Conservation (phyloP, 176 grass and related monocot genomes). For the Hordeum marinum region DNA sequence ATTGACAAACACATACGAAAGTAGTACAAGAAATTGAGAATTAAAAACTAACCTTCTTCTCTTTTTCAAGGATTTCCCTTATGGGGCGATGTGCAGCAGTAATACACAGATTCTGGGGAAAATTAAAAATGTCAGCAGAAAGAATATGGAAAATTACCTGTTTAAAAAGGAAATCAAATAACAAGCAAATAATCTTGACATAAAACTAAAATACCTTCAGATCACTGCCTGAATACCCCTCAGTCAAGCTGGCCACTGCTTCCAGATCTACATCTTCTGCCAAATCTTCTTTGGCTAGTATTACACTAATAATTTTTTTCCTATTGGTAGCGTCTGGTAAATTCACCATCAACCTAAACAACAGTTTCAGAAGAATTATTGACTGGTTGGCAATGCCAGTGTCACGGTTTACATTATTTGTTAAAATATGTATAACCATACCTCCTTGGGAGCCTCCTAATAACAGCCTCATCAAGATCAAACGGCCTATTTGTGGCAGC, state of each 20-base stretch:
- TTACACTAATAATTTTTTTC: slow-evolving; percentile 88
- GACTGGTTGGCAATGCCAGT: slow-evolving; percentile 4
- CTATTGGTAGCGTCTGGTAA: slow-evolving; percentile 83
- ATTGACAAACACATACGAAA: not conserved
- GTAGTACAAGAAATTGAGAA: not conserved
- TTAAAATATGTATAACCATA: slow-evolving; percentile 14
- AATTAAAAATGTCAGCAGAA: slow-evolving; percentile 19
- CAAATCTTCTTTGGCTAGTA: slow-evolving; percentile 94
- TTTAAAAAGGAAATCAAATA: not conserved
- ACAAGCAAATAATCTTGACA: slow-evolving; percentile 2
- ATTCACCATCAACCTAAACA: slow-evolving; percentile 95
- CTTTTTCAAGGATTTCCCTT: slow-evolving; percentile 90
- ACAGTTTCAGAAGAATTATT: slow-evolving; percentile 6
- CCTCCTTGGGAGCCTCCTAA: slow-evolving; percentile 96
- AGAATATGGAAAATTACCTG: not conserved
- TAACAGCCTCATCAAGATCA: slow-evolving; percentile 97
- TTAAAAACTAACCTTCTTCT: slow-evolving; percentile 77
- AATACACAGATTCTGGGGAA: slow-evolving; percentile 76
- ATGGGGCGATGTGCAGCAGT: slow-evolving; percentile 90
- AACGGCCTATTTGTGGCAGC: slow-evolving; percentile 97
- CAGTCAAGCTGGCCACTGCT: slow-evolving; percentile 65
- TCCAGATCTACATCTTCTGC: slow-evolving; percentile 70
- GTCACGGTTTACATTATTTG: not conserved
- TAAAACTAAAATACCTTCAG: slow-evolving; percentile 63
- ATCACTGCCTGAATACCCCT: slow-evolving; percentile 98